Percentiles rank a stretch among this genome's conserved stretches.
phyloP scores from a whole-genome alignment of 768 basidiomycete species.

The Xanthoconium purpureum region DNA sequence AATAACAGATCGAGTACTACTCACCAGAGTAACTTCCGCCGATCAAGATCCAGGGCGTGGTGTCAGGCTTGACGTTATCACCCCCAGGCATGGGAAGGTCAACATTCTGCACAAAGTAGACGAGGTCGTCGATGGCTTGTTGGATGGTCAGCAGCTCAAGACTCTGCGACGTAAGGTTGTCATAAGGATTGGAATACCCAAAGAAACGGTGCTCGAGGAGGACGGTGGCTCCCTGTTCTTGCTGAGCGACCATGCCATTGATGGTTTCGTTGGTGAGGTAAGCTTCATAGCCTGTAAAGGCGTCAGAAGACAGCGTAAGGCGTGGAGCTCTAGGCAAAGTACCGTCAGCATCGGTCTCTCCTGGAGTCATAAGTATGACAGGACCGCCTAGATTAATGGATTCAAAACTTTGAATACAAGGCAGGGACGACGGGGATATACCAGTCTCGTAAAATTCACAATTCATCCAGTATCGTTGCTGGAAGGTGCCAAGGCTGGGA shows the following conservation, averaged over 20 bases:
- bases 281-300: slow-evolving; percentile 30
- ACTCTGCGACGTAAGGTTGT: slow-evolving; percentile 56
- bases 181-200: slow-evolving; percentile 68
- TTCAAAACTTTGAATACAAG: background rate
- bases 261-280: slow-evolving; percentile 66
- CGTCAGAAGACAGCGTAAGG: background rate
- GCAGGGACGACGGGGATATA: slow-evolving; percentile 17
- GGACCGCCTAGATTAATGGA: slow-evolving; percentile 19
- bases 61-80: slow-evolving; percentile 53
- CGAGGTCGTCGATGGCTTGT: slow-evolving; percentile 72
- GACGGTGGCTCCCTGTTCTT: slow-evolving; percentile 59
- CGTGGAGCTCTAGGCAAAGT: background rate
- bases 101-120: slow-evolving; percentile 65
- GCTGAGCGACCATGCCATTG: slow-evolving; percentile 62
- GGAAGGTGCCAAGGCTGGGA: slow-evolving; percentile 68
- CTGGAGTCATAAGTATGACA: slow-evolving; percentile 47
- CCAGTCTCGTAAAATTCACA: slow-evolving; percentile 64
- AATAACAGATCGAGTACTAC: background rate
- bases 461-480: slow-evolving; percentile 71
- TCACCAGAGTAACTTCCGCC: slow-evolving; percentile 43
- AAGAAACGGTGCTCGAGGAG: slow-evolving; percentile 74
- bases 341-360: slow-evolving; percentile 56
- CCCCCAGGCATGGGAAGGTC: slow-evolving; percentile 66
- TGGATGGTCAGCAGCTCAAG: slow-evolving; percentile 62
- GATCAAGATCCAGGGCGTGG: slow-evolving; percentile 41